These are phyloP conservation scores for Pseudozyma thailandica DNA, from an alignment of 1,284 basidiomycete species.

Conservation along the genomic window DNA sequence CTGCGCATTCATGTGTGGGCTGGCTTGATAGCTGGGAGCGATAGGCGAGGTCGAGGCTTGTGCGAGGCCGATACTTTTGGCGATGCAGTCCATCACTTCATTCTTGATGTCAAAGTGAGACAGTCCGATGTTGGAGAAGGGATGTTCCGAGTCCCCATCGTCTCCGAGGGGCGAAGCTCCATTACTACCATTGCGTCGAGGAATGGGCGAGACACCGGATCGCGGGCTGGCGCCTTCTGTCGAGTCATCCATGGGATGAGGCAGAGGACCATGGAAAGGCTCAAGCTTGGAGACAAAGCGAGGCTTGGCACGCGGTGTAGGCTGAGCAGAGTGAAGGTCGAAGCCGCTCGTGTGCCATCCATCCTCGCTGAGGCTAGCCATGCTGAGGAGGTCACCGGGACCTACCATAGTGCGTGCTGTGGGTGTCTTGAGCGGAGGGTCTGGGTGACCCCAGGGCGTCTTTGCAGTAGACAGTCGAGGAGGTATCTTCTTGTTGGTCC, in stretches of 20 bases:
- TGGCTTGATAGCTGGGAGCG: slow-evolving; percentile 67
- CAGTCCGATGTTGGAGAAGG: slow-evolving; percentile 42
- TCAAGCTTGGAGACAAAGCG: slow-evolving; percentile 38
- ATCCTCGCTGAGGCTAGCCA: slow-evolving; percentile 66
- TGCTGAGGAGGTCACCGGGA: slow-evolving; percentile 72
- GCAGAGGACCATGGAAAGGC: slow-evolving; percentile 35
- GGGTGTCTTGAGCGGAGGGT: slow-evolving; percentile 60
- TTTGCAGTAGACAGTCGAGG: slow-evolving; percentile 18
- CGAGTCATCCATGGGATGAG: slow-evolving; percentile 42
- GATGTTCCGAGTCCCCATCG: slow-evolving; percentile 24
- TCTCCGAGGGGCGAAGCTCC: slow-evolving; percentile 6
- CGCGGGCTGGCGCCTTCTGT: slow-evolving; percentile 23
- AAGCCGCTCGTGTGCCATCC: slow-evolving; percentile 32
- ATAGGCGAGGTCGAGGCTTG: slow-evolving; percentile 73
- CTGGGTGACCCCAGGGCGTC: slow-evolving; percentile 61
- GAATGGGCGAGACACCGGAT: slow-evolving; percentile 22
- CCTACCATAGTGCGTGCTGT: slow-evolving; percentile 62
- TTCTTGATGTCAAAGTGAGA: slow-evolving; percentile 88
- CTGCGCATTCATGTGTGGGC: slow-evolving; percentile 51
- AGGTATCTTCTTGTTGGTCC: slow-evolving; percentile 10
- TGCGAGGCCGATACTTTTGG: slow-evolving; percentile 94
- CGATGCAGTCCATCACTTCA: slow-evolving; percentile 95
- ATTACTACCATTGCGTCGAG: slow-evolving; percentile 14
- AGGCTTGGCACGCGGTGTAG: slow-evolving; percentile 42
- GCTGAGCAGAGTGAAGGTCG: slow-evolving; percentile 39